Percentiles rank a stretch among this genome's conserved stretches.
Evolutionary conservation across 495 filamentous ascomycete genomes (phyloP).

Genomic region (Penicillium dipodomyicola): DNA sequence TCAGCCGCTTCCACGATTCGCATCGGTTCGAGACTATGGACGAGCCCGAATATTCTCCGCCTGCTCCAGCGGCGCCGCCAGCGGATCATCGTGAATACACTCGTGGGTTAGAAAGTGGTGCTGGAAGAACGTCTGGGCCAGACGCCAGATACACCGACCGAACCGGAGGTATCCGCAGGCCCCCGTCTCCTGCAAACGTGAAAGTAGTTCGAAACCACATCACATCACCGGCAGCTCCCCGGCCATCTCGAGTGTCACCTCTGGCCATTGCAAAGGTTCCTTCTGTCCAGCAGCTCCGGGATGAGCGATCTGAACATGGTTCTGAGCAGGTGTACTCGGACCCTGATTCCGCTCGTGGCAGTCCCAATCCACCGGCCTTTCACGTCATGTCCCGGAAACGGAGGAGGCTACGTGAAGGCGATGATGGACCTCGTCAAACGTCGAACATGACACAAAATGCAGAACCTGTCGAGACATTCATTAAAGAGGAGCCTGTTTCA

Average conservation of each 20-base stretch:
- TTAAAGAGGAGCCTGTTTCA: slow-evolving; percentile 86
- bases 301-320: slow-evolving; percentile 27
- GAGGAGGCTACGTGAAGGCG: slow-evolving; percentile 42
- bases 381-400: slow-evolving; percentile 47
- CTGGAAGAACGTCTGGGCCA: slow-evolving; percentile 19
- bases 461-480: slow-evolving; percentile 53
- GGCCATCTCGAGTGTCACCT: slow-evolving; percentile 78
- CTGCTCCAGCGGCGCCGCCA: slow-evolving; percentile 41
- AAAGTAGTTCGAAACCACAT: slow-evolving; percentile 60
- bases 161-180: slow-evolving; percentile 22
- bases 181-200: slow-evolving; percentile 34
- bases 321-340: slow-evolving; percentile 25
- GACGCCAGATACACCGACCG: slow-evolving; percentile 25
- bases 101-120: slow-evolving; percentile 20
- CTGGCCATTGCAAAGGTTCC: slow-evolving; percentile 63
- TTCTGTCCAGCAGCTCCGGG: slow-evolving; percentile 39
- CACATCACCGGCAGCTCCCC: slow-evolving; percentile 73
- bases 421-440: slow-evolving; percentile 30
- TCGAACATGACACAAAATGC: slow-evolving; percentile 30
- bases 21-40: slow-evolving; percentile 35
- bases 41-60: slow-evolving; percentile 53
- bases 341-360: slow-evolving; percentile 32
- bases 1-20: slow-evolving; percentile 20
- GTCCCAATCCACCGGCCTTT: slow-evolving; percentile 37
- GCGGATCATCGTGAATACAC: slow-evolving; percentile 32